These are phyloP conservation scores for Penicillium cataractarum DNA, from an alignment of 495 filamentous ascomycete genomes.

Conservation along the genomic window DNA sequence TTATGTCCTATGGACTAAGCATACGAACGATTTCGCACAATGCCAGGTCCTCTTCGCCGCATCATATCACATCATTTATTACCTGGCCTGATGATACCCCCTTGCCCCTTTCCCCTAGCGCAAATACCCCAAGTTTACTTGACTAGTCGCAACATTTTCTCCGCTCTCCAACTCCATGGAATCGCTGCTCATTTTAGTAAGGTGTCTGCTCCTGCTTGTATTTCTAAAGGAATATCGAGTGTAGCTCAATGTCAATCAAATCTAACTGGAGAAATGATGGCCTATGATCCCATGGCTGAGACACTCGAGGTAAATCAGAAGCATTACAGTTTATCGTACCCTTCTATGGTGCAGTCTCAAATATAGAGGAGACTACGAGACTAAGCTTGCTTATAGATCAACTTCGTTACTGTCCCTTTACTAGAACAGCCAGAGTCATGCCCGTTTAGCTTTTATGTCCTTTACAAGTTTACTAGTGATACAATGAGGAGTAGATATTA, in stretches of 20 bases:
- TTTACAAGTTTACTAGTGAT: no score
- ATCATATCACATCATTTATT: neutral
- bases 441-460: no score
- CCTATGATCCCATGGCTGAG: neutral
- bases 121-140: neutral
- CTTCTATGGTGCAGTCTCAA: no score
- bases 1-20: neutral
- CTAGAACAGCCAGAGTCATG: no score
- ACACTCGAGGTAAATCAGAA: neutral
- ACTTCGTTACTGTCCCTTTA: no score
- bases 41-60: neutral
- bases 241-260: neutral
- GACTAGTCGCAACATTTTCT: neutral
- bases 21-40: neutral
- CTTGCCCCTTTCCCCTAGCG: neutral
- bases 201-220: neutral
- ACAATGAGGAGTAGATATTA: neutral
- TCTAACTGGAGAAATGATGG: neutral
- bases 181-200: neutral
- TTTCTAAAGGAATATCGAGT: neutral
- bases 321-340: neutral
- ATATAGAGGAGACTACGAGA: no score
- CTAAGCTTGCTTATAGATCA: no score
- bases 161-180: neutral
- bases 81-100: conserved; percentile 1